Evolutionary conservation across 148 eudicot species (phyloP).

Genomic region (Arbutus unedo): DNA sequence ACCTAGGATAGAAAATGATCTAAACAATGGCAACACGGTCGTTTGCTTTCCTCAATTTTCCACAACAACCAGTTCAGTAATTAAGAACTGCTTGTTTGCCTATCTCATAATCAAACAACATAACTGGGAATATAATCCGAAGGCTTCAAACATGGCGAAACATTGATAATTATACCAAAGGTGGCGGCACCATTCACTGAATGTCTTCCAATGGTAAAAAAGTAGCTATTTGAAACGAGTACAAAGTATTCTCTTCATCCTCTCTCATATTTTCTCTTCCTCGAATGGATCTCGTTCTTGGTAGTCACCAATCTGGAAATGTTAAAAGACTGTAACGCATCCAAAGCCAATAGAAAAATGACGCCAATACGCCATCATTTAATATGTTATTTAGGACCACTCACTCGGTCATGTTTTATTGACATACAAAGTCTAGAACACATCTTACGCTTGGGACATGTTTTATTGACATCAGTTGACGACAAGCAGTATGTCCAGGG

Average conservation of each 20-base stretch:
- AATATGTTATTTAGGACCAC: background rate
- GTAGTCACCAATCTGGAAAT: slow-evolving; percentile 77
- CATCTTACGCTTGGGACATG: too few relatives aligned
- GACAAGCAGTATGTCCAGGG: too few relatives aligned
- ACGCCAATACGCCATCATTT: too few relatives aligned
- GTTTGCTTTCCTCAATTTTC: background rate
- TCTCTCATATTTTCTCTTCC: slow-evolving; percentile 73
- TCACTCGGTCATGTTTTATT: background rate
- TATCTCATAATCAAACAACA: background rate
- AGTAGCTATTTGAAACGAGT: background rate
- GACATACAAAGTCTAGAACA: background rate
- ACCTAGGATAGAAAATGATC: background rate
- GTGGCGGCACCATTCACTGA: background rate
- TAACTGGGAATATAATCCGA: background rate
- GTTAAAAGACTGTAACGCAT: background rate
- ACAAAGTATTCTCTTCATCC: background rate
- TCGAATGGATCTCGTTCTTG: slow-evolving; percentile 89
- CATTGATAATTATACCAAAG: background rate
- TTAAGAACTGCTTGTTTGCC: background rate
- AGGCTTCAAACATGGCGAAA: background rate
- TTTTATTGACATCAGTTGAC: too few relatives aligned
- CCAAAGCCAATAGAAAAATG: background rate
- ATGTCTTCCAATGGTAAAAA: background rate
- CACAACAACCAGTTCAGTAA: background rate
- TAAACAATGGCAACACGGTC: background rate